These are phyloP conservation scores for Pseudozyma pruni DNA, from an alignment of 1,284 basidiomycete species.

Conservation along the genomic window DNA sequence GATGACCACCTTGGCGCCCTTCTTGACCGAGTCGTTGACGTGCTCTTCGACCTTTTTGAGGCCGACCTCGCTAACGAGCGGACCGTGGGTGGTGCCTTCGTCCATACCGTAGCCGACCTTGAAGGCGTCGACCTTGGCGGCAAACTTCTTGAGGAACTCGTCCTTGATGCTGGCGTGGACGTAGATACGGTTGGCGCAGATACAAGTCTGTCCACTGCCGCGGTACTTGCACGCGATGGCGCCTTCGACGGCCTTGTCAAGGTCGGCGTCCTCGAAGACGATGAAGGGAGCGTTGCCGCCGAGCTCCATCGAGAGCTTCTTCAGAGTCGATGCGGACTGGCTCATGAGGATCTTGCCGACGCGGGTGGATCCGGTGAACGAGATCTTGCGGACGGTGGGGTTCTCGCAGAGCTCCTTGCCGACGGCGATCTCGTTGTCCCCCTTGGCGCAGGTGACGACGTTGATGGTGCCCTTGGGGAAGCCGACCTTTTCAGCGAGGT, in stretches of 20 bases:
- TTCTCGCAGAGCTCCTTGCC: constrained; percentile 75
- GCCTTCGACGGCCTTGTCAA: constrained; percentile 90
- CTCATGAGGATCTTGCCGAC: constrained; percentile 90
- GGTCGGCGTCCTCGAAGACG: constrained; percentile 94
- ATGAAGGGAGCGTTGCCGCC: constrained; percentile 92
- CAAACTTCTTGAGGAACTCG: constrained; percentile 83
- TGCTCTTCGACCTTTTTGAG: constrained; percentile 87
- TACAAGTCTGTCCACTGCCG: constrained; percentile 87
- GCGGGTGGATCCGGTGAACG: constrained; percentile 89
- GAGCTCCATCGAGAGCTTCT: constrained; percentile 76
- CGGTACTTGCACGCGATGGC: constrained; percentile 92
- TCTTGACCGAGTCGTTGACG: constrained; percentile 82
- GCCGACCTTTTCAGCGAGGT: constrained; percentile 86
- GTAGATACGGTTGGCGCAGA: constrained; percentile 71
- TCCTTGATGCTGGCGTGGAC: constrained; percentile 78
- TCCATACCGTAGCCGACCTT: constrained; percentile 91
- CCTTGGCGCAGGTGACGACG: constrained; percentile 83
- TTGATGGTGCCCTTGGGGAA: constrained; percentile 95
- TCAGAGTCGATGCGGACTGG: constrained; percentile 85
- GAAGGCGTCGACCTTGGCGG: constrained; percentile 85
- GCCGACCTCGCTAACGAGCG: constrained; percentile 87
- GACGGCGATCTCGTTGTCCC: constrained; percentile 78
- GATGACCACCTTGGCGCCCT: constrained; percentile 86
- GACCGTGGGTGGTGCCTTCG: constrained; percentile 82
- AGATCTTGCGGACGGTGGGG: constrained; percentile 82